Evolutionary conservation across 83 land plant species (phyloP).

Genomic region (Diphasiastrum complanatum): DNA sequence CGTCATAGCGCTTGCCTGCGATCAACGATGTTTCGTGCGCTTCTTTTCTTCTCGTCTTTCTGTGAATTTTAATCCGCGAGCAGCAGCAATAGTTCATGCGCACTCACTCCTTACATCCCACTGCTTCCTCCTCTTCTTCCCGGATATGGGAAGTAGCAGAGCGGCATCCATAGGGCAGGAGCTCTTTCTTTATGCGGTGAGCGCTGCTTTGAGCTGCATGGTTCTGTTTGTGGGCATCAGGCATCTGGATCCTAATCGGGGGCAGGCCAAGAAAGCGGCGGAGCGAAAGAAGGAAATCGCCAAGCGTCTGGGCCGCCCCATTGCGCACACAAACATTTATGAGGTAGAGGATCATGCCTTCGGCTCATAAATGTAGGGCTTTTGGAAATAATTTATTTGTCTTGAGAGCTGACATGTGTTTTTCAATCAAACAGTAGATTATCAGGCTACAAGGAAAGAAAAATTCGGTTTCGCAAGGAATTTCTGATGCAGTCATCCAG

Average conservation of each 20-base stretch:
- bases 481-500: no score
- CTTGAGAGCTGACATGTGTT: background rate
- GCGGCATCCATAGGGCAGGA: background rate
- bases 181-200: conserved; percentile 2
- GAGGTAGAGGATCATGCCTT: background rate
- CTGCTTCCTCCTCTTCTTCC: no score
- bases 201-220: conserved; percentile 6
- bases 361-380: background rate
- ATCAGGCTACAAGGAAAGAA: no score
- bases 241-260: background rate
- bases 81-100: no score
- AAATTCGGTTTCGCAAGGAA: no score
- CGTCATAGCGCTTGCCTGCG: no score
- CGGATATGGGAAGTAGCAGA: background rate
- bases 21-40: no score
- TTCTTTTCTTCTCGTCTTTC: no score
- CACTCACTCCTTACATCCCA: no score
- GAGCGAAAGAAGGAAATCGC: background rate
- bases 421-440: background rate
- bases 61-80: no score
- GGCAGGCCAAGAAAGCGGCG: conserved; percentile 1
- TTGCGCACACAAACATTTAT: conserved; percentile 1
- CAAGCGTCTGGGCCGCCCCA: background rate
- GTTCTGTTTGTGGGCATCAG: conserved; percentile 3
- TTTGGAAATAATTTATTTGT: background rate